Conservation (phyloP, 108 stramenopile genomes). For the Chaetoceros tenuissimus region DNA sequence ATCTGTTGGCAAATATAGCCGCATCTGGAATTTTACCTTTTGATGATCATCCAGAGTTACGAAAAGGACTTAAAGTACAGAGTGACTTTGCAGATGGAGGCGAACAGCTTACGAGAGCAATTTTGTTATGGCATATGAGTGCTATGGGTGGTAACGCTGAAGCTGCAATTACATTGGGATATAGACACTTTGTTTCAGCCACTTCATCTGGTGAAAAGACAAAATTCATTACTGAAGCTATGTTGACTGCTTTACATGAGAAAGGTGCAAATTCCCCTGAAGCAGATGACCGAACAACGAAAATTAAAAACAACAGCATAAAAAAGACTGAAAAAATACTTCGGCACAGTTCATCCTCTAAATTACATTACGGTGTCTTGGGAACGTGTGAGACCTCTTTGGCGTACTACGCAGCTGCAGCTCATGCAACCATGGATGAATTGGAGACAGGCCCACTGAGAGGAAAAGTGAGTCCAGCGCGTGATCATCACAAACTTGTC, state of each 20-base stretch:
- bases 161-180: conserved; percentile 59
- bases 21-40: conserved; percentile 69
- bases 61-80: background rate
- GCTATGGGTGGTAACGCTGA: conserved; percentile 66
- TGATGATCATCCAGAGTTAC: conserved; percentile 30
- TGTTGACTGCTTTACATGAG: background rate
- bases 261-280: background rate
- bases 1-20: conserved; percentile 52
- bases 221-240: no score
- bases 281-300: background rate
- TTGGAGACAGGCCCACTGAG: conserved; percentile 48
- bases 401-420: conserved; percentile 79
- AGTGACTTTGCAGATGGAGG: conserved; percentile 4
- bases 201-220: background rate
- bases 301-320: background rate
- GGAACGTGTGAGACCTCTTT: conserved; percentile 48
- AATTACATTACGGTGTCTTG: conserved; percentile 31
- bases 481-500: conserved; percentile 62
- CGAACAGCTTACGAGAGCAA: conserved; percentile 44
- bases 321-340: conserved; percentile 2
- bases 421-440: conserved; percentile 64
- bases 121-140: conserved; percentile 65
- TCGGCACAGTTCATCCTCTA: conserved; percentile 9
- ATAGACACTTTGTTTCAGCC: conserved; percentile 13
- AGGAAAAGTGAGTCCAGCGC: conserved; percentile 59